These are phyloP conservation scores for Pulveroboletus sp. DNA, from an alignment of 768 basidiomycete genomes.

Conservation along the genomic window DNA sequence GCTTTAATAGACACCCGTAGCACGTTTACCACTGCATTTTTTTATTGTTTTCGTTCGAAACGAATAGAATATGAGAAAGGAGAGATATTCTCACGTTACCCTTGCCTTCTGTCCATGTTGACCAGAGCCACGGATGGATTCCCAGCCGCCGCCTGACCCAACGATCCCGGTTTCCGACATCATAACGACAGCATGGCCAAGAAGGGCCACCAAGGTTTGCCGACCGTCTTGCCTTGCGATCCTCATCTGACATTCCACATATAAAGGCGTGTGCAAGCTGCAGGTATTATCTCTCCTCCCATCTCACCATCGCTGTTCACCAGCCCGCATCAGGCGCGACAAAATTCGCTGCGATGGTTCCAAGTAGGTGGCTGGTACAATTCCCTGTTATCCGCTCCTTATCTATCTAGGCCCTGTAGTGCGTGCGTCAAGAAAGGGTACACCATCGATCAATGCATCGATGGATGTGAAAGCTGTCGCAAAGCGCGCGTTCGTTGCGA, in stretches of 20 bases:
- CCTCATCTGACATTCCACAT: slow-evolving; percentile 11
- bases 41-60: no score
- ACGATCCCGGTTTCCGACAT: slow-evolving; percentile 52
- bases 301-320: background rate
- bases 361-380: slow-evolving; percentile 33
- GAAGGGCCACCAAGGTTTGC: slow-evolving; percentile 51
- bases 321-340: slow-evolving; percentile 43
- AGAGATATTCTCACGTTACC: slow-evolving; percentile 26
- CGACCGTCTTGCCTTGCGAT: slow-evolving; percentile 5
- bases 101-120: slow-evolving; percentile 27
- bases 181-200: slow-evolving; percentile 45
- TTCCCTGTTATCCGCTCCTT: background rate
- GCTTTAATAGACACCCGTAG: no score
- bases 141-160: slow-evolving; percentile 34
- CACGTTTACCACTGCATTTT: background rate
- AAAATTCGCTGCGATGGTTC: slow-evolving; percentile 60
- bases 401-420: slow-evolving; percentile 48
- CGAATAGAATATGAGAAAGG: slow-evolving; percentile 21
- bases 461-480: slow-evolving; percentile 62
- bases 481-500: slow-evolving; percentile 45
- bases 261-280: slow-evolving; percentile 57
- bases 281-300: slow-evolving; percentile 35
- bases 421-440: slow-evolving; percentile 57
- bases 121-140: slow-evolving; percentile 31
- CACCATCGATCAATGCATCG: slow-evolving; percentile 50